A percentile compares a stretch with the other conserved stretches of the same genome.
Evolutionary conservation across 192 early-diverging fungal genomes (phyloP).

Genomic region (Coemansia sp.): DNA sequence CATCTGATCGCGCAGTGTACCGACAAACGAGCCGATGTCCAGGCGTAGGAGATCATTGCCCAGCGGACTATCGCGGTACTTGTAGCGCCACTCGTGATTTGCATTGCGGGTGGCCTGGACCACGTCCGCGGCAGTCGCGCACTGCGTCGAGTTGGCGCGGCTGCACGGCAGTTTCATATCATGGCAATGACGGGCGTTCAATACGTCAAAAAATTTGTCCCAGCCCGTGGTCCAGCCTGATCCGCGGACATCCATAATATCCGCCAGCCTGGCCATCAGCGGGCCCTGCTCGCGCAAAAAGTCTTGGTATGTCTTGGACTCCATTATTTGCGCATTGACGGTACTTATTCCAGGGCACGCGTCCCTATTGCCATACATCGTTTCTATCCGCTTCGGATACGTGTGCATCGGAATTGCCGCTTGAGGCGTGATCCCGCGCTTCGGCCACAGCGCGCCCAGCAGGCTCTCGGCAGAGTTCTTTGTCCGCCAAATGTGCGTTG

Average conservation of each 20-base stretch:
- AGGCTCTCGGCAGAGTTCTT: slow-evolving; percentile 53
- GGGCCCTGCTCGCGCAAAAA: slow-evolving; percentile 35
- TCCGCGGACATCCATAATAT: slow-evolving; percentile 30
- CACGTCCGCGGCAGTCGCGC: slow-evolving; percentile 34
- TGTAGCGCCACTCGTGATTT: slow-evolving; percentile 26
- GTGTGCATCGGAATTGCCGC: slow-evolving; percentile 42
- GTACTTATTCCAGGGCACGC: slow-evolving; percentile 37
- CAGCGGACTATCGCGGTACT: slow-evolving; percentile 34
- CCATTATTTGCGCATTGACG: slow-evolving; percentile 1
- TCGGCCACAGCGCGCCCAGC: slow-evolving; percentile 49
- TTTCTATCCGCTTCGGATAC: slow-evolving; percentile 49
- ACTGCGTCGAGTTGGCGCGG: slow-evolving; percentile 9
- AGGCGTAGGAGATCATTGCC: slow-evolving; percentile 28
- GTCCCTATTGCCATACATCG: slow-evolving; percentile 40
- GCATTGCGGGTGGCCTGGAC: slow-evolving; percentile 30
- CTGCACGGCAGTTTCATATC: slow-evolving; percentile 21
- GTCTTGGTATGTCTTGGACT: slow-evolving; percentile 18
- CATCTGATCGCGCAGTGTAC: slow-evolving; percentile 38
- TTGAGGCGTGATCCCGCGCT: slow-evolving; percentile 11
- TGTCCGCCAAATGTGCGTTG: slow-evolving; percentile 60
- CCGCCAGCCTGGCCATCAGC: slow-evolving; percentile 31
- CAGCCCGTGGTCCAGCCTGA: slow-evolving; percentile 18
- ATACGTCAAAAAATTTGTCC: slow-evolving; percentile 38
- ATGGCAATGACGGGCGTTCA: slow-evolving; percentile 45
- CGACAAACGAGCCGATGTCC: slow-evolving; percentile 46